These are phyloP conservation scores for Ballota nigra DNA, from an alignment of 257 asterid species.

Conservation along the genomic window DNA sequence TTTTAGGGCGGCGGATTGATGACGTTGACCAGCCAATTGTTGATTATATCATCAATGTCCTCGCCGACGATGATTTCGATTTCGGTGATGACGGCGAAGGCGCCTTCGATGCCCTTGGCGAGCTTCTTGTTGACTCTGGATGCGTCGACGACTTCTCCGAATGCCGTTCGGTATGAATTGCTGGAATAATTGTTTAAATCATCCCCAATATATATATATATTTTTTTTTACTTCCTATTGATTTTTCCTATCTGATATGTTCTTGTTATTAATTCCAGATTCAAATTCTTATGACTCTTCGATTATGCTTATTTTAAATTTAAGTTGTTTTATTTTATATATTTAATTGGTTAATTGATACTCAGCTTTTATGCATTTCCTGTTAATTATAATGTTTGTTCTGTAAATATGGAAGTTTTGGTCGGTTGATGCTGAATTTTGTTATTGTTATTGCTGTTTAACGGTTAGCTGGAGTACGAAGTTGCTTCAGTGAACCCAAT, in stretches of 20 bases:
- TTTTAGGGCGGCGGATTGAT: constrained; percentile 66
- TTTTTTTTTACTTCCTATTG: not conserved
- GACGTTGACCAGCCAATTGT: constrained; percentile 89
- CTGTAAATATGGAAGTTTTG: constrained; percentile 1
- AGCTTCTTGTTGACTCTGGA: constrained; percentile 77
- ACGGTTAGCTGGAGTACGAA: not conserved
- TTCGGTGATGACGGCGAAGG: constrained; percentile 96
- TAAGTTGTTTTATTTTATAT: not conserved
- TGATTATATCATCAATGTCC: constrained; percentile 84
- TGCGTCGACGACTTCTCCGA: constrained; percentile 73
- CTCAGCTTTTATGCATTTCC: not conserved
- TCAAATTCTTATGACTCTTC: not conserved
- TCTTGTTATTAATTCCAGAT: not conserved
- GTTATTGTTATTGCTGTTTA: not conserved
- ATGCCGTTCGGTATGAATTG: constrained; percentile 67
- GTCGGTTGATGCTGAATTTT: not conserved
- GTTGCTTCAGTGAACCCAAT: not conserved
- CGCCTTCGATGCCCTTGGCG: constrained; percentile 84
- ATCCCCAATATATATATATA: too few relatives aligned
- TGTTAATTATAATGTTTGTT: not conserved
- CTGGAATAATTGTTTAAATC: not conserved
- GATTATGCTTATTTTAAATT: not conserved
- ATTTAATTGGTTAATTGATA: not conserved
- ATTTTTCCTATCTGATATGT: not conserved
- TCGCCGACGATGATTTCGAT: constrained; percentile 98